These are phyloP conservation scores for Diplocarpon mali DNA, from an alignment of 2,329 filamentous ascomycete genomes.

Conservation along the genomic window DNA sequence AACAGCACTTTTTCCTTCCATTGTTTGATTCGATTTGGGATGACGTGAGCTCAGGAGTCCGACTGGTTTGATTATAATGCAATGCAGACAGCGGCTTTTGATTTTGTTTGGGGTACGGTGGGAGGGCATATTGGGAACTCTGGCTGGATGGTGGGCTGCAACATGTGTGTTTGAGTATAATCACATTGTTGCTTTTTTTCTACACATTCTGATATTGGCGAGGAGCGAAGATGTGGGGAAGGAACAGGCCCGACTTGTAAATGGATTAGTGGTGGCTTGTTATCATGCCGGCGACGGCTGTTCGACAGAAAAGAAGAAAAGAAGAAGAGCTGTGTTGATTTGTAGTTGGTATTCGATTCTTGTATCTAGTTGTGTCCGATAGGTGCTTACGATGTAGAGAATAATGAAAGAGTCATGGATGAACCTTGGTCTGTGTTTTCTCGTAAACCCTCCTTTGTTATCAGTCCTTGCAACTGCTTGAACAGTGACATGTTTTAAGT, in stretches of 20 bases:
- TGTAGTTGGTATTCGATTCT: conserved; percentile 10
- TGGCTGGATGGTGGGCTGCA: conserved; percentile 2
- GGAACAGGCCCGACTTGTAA: background rate
- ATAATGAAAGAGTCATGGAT: conserved; percentile 3
- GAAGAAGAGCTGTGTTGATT: conserved; percentile 2
- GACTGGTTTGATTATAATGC: conserved; percentile 6
- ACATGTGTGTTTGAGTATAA: conserved; percentile 6
- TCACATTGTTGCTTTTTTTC: conserved; percentile 1
- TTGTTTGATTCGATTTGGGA: background rate
- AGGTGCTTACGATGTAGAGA: conserved; percentile 5
- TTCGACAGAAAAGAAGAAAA: background rate
- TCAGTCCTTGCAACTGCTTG: background rate
- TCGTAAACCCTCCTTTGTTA: background rate
- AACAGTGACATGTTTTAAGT: no score
- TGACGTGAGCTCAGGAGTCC: background rate
- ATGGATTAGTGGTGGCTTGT: background rate
- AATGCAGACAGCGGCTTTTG: background rate
- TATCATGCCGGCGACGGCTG: no score
- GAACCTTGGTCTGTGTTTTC: no score
- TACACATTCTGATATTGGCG: background rate
- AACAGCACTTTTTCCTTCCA: conserved; percentile 6
- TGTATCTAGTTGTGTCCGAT: conserved; percentile 9
- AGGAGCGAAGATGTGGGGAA: background rate
- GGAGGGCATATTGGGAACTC: conserved; percentile 1
- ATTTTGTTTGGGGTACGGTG: conserved; percentile 3